Evolutionary conservation across 202 grass and related monocot genomes (phyloP).

Genomic region (Dendrocalamus latiflorus): DNA sequence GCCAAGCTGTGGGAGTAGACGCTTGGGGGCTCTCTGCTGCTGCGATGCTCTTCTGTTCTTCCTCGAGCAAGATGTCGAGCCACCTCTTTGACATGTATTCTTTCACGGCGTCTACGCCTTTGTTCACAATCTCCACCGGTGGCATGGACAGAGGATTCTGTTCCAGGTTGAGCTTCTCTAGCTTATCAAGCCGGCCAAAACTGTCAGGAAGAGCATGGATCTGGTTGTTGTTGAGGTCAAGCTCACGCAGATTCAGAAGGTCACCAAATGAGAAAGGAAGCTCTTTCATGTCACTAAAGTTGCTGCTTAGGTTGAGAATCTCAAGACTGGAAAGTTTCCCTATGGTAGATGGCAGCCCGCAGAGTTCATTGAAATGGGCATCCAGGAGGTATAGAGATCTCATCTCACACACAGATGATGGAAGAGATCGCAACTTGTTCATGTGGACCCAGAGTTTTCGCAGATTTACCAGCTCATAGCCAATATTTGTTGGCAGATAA

Average conservation of each 20-base stretch:
- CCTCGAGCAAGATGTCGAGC: constrained; percentile 60
- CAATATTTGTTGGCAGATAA: constrained; percentile 89
- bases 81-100: constrained; percentile 75
- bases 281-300: constrained; percentile 85
- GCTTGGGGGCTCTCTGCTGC: constrained; percentile 42
- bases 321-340: constrained; percentile 76
- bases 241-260: constrained; percentile 65
- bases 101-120: constrained; percentile 54
- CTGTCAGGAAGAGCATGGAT: constrained; percentile 76
- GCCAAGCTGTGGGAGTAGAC: constrained; percentile 48
- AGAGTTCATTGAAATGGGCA: constrained; percentile 93
- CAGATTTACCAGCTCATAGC: constrained; percentile 71
- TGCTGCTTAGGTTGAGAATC: constrained; percentile 75
- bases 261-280: constrained; percentile 83
- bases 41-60: constrained; percentile 58
- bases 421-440: constrained; percentile 80
- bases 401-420: constrained; percentile 86
- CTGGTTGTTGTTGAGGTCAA: constrained; percentile 94
- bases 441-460: constrained; percentile 66
- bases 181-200: constrained; percentile 74
- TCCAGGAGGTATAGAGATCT: constrained; percentile 51
- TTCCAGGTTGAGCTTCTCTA: constrained; percentile 80
- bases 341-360: constrained; percentile 57
- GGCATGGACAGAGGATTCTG: constrained; percentile 72
- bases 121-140: constrained; percentile 47